These are phyloP conservation scores for Aspergillus coremiiformis DNA, from an alignment of 495 filamentous ascomycete species.

Conservation along the genomic window DNA sequence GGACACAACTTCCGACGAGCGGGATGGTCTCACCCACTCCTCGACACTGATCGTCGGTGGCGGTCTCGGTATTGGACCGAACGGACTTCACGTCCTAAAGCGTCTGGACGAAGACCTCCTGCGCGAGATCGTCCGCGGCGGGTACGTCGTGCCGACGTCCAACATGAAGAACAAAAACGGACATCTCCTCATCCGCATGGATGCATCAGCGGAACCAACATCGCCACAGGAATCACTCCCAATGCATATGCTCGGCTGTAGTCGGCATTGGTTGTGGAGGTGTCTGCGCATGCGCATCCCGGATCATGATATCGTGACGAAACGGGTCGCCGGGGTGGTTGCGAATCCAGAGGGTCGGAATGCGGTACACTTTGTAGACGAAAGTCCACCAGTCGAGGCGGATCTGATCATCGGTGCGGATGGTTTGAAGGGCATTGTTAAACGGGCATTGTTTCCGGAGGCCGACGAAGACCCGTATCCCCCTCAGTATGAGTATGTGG, in stretches of 20 bases:
- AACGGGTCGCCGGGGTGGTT: constrained; percentile 19
- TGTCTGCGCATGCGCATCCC: constrained; percentile 25
- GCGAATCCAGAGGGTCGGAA: constrained; percentile 15
- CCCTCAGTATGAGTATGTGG: constrained; percentile 36
- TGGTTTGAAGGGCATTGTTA: constrained; percentile 47
- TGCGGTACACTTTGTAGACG: constrained; percentile 25
- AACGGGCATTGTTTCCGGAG: constrained; percentile 38
- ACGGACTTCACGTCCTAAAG: constrained; percentile 41
- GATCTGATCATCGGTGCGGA: constrained; percentile 57
- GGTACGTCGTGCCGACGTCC: constrained; percentile 30
- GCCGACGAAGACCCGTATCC: constrained; percentile 24
- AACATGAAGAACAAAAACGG: constrained; percentile 35
- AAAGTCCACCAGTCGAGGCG: constrained; percentile 26
- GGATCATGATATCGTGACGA: constrained; percentile 23
- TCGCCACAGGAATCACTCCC: not conserved
- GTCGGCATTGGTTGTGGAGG: constrained; percentile 33
- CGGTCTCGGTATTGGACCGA: constrained; percentile 42
- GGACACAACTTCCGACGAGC: constrained; percentile 16
- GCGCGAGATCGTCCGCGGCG: constrained; percentile 25
- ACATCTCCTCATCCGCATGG: constrained; percentile 21
- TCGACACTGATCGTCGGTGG: constrained; percentile 41
- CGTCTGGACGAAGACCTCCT: constrained; percentile 33
- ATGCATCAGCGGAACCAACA: constrained; percentile 6
- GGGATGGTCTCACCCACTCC: constrained; percentile 13
- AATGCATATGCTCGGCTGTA: constrained; percentile 26